Base-by-base conservation (phyloP, 768 basidiomycete species). In the Lactifluus echinatus region DNA sequence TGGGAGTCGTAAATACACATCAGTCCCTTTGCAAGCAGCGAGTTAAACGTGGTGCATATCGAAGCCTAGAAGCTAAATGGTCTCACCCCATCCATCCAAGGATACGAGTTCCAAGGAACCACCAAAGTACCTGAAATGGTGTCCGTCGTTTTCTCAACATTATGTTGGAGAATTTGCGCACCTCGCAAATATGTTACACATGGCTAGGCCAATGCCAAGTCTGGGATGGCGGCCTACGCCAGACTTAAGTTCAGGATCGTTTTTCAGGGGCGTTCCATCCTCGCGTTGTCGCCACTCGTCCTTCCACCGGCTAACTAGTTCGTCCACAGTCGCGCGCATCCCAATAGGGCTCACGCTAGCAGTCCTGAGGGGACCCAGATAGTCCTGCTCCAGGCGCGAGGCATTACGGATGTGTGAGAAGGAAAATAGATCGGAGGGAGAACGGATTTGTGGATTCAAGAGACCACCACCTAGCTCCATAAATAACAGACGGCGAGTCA, bases 111-210 rank as follows among this genome's bases (percentile, higher is more conserved):
- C 85, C 42, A 93, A 68, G 2, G 84, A 85, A 7, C 90, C 90
- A 21, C 89, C 88, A 64, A 91, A 90, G 70, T 91, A 92, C 50
- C 87, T 89, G 61, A 5, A 33, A 43, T 1, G 19, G 24, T n/a
- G n/a, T 42, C 39, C 2, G 19, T 2, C 21, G 34, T 53, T 26
- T 34, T 14, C 17, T 28, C 11, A 14, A 37, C 3, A n/a, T 47
- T 39, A 8, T 12, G 24, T 12, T 26, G 43, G 56, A 42, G 15
- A 26, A 46, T 17, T 37, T n/a, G 33, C 80, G 56, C 64, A 89
- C 80, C 84, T 90, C 57, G 90, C 83, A 69, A 83, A 92, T 34
- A 93, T 91, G 65, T 89, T 86, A 67, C 90, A 89, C 89, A 93
- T 89, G 0, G 90, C 89, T 19, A 93, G 71, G 5, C 90, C 90